Evolutionary conservation across 257 asterid species (phyloP).

Genomic region (Nicotiana noctiflora): DNA sequence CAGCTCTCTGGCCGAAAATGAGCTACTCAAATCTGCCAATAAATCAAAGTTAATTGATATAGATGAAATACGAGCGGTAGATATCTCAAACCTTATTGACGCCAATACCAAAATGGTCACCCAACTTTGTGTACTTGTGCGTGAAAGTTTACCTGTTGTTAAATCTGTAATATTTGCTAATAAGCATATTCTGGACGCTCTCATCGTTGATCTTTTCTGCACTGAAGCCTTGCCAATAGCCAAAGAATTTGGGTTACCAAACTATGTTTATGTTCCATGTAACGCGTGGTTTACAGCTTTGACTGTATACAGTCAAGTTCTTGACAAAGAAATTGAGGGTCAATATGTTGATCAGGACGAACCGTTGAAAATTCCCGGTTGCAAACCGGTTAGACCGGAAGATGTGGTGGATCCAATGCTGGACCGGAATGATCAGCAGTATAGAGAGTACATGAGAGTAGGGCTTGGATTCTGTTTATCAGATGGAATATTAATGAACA

Average conservation of each 20-base stretch:
- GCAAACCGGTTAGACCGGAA: slow-evolving; percentile 56
- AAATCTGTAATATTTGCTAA: slow-evolving; percentile 34
- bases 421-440: slow-evolving; percentile 49
- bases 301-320: slow-evolving; percentile 34
- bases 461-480: slow-evolving; percentile 11
- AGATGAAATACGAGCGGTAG: slow-evolving; percentile 35
- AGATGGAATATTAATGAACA: slow-evolving; percentile 59
- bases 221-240: slow-evolving; percentile 42
- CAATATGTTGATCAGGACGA: slow-evolving; percentile 36
- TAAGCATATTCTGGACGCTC: slow-evolving; percentile 40
- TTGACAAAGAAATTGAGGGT: slow-evolving; percentile 37
- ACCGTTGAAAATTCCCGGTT: slow-evolving; percentile 48
- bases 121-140: slow-evolving; percentile 31
- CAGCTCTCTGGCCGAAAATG: slow-evolving; percentile 29
- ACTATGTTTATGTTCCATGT: slow-evolving; percentile 34
- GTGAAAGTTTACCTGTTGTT: slow-evolving; percentile 36
- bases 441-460: slow-evolving; percentile 26
- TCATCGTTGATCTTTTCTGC: slow-evolving; percentile 48
- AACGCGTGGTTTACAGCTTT: slow-evolving; percentile 53
- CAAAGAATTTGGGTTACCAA: slow-evolving; percentile 37
- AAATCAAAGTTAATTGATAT: slow-evolving; percentile 12
- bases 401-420: slow-evolving; percentile 59
- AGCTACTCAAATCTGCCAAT: slow-evolving; percentile 18
- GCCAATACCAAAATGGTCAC: slow-evolving; percentile 34
- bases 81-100: slow-evolving; percentile 36